These are phyloP conservation scores for Ziziphus jujuba DNA, from an alignment of 306 rosid genomes.

Conservation along the genomic window DNA sequence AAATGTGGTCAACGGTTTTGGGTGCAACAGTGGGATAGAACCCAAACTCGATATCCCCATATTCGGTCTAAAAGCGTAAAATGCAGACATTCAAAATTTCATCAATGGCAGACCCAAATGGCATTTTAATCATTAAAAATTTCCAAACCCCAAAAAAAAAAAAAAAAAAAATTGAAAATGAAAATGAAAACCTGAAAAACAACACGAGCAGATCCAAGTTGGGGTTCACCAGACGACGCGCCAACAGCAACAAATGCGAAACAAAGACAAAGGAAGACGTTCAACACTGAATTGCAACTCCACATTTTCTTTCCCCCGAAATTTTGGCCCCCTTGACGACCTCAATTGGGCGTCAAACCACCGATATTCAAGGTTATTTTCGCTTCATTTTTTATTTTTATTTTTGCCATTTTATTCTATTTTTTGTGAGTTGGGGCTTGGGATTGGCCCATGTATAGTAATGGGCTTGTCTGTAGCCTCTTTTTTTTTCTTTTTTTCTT, in stretches of 20 bases:
- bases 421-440: no score
- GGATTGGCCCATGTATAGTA: no score
- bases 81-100: background rate
- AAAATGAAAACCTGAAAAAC: slow-evolving; percentile 76
- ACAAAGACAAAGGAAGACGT: slow-evolving; percentile 23
- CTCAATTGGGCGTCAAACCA: background rate
- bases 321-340: slow-evolving; percentile 25
- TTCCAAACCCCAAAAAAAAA: background rate
- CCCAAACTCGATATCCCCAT: slow-evolving; percentile 94
- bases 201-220: slow-evolving; percentile 73
- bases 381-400: no score
- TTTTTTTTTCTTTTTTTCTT: no score
- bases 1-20: slow-evolving; percentile 86
- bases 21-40: slow-evolving; percentile 91
- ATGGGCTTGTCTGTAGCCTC: no score
- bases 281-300: slow-evolving; percentile 27
- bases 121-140: background rate
- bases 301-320: slow-evolving; percentile 34
- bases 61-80: slow-evolving; percentile 61
- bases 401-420: no score
- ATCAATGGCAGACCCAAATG: background rate
- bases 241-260: slow-evolving; percentile 22
- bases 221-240: slow-evolving; percentile 41
- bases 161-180: background rate
- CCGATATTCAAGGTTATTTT: background rate